Evolutionary conservation across 345 rosid genomes (phyloP).

Genomic region (Citrus australasica): DNA sequence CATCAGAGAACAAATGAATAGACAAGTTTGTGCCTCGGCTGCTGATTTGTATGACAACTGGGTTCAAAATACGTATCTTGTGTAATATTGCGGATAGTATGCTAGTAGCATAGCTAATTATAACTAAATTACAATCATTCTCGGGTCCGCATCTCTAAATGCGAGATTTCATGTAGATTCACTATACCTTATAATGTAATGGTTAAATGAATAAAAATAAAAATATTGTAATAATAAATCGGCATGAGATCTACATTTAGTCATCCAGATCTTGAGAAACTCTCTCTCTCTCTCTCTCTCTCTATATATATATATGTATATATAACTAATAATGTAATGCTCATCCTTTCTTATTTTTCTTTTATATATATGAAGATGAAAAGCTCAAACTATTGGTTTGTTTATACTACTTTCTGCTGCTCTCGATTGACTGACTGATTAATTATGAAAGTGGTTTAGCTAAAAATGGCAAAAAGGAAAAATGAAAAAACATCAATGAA

Average conservation of each 20-base stretch:
- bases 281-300: too few species aligned
- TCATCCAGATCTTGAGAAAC: too few species aligned
- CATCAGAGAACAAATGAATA: constrained; percentile 23
- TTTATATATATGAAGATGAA: neutral
- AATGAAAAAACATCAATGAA: neutral
- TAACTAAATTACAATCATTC: neutral
- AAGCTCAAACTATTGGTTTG: neutral
- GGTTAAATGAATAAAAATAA: too few species aligned
- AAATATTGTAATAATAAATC: too few species aligned
- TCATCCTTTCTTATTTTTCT: too few species aligned
- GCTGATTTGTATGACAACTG: neutral
- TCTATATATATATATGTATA: too few species aligned
- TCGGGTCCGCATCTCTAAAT: too few species aligned
- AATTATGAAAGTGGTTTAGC: neutral
- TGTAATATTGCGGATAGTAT: too few species aligned
- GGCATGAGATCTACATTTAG: too few species aligned
- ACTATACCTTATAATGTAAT: too few species aligned
- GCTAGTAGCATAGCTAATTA: neutral
- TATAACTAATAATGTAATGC: neutral
- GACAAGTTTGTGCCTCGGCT: neutral
- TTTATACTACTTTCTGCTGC: neutral
- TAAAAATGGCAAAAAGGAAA: neutral
- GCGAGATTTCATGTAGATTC: too few species aligned
- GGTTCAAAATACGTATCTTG: neutral
- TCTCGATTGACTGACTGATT: neutral